Evolutionary conservation across 2,329 filamentous ascomycete species (phyloP).

Genomic region (Calonectria leucothoes): DNA sequence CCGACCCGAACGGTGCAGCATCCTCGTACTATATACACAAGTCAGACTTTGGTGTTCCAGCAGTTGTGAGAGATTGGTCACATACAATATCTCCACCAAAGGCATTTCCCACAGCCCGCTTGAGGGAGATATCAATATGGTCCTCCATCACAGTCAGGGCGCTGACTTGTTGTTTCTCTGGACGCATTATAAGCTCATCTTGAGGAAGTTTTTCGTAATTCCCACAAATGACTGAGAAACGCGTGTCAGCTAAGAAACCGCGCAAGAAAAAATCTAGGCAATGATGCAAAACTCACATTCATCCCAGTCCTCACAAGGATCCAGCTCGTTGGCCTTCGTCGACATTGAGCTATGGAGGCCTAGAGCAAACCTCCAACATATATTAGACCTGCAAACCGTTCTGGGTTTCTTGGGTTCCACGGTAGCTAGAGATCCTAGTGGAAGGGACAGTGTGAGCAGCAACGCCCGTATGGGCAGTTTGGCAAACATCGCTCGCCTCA

Average conservation of each 20-base stretch:
- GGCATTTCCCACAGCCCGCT: neutral
- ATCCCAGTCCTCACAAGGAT: constrained; percentile 32
- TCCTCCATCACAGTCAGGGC: neutral
- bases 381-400: neutral
- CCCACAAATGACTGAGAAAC: constrained; percentile 19
- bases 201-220: constrained; percentile 6
- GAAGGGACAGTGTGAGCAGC: neutral
- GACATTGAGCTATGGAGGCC: constrained; percentile 8
- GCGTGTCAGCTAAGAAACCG: neutral
- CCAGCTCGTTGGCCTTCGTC: neutral
- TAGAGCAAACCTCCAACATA: constrained; percentile 12
- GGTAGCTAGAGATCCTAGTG: neutral
- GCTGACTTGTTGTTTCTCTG: neutral
- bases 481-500: neutral
- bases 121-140: neutral
- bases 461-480: neutral
- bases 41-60: neutral
- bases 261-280: neutral
- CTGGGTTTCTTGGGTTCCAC: neutral
- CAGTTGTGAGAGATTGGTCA: neutral
- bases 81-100: neutral
- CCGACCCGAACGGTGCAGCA: neutral
- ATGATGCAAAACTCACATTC: constrained; percentile 17
- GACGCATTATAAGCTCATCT: neutral
- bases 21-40: neutral